phyloP scores from a whole-genome alignment of 345 rosid genomes.

The Erucastrum elatum region DNA sequence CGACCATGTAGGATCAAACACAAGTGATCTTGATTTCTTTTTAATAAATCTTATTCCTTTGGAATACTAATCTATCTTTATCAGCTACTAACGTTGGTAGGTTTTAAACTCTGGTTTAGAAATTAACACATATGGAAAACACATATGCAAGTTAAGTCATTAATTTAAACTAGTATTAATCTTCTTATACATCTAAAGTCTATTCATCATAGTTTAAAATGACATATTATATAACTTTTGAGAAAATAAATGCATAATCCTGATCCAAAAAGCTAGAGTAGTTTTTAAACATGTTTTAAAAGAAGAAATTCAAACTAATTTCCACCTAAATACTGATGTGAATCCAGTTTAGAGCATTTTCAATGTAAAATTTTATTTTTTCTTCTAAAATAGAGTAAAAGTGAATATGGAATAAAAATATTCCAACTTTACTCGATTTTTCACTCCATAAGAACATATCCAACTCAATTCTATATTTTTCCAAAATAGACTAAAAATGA shows the following conservation, averaged over 20 bases:
- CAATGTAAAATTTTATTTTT: no score
- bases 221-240: neutral
- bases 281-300: neutral
- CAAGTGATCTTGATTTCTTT: neutral
- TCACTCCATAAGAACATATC: no score
- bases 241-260: neutral
- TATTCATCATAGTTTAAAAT: neutral
- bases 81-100: neutral
- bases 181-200: neutral
- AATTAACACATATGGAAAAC: neutral
- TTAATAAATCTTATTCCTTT: neutral
- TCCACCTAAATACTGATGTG: neutral
- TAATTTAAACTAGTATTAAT: neutral
- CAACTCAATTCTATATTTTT: no score
- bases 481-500: no score
- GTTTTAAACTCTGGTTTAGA: neutral
- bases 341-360: constrained; percentile 1
- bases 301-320: neutral
- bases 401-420: no score
- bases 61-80: neutral
- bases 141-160: neutral
- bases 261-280: neutral
- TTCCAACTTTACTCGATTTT: no score
- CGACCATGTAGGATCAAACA: neutral
- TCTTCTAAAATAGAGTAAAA: no score